Evolutionary conservation across 768 basidiomycete species (phyloP), one percentile per base, ranked within the genome.

Genomic region (Boletus rubroflammeus): DNA sequence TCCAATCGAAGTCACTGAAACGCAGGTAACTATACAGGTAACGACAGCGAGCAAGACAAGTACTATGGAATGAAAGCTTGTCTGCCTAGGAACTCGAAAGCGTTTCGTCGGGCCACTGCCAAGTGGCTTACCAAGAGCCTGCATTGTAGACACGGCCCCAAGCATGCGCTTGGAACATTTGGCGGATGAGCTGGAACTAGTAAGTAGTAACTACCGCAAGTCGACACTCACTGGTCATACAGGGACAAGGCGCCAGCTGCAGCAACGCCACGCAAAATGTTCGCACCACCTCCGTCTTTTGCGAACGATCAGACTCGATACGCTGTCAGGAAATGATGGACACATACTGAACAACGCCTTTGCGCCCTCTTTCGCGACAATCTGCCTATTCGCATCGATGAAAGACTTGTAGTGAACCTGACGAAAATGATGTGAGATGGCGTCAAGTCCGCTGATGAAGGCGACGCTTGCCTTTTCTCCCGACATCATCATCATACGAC

Each of bases 261-360:
- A 7, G 73, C 73, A n/a, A 75, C 56, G 69, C 84, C 81, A 68
- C 83, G 82, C 62, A 84, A 50, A 45, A 76, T 73, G 65, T 81
- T 80, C 54, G 78, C 80, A 59, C 80, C 81, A 53, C 80, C 82
- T 62, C 83, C 81, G 70, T 81, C 83, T 82, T 73, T 76, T 23
- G 25, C 38, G 13, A 44, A 42, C 15, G 6, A 47, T 62, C 10
- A 55, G 46, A 26, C 5, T 38, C n/a, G 3, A 11, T 21, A 19
- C 3, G 13, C 32, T 42, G 7, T 19, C 8, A 25, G 36, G 9
- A 44, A 42, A 15, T 19, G 35, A n/a, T 34, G 23, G 21, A 15
- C 21, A 59, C 74, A 8, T 54, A 73, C 72, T 70, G 56, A 77
- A 76, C 31, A 77, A 59, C 0, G 74, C 60, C 48, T 63, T 72